Conservation (phyloP, 805 yeast species). For the Lachancea waltii region DNA sequence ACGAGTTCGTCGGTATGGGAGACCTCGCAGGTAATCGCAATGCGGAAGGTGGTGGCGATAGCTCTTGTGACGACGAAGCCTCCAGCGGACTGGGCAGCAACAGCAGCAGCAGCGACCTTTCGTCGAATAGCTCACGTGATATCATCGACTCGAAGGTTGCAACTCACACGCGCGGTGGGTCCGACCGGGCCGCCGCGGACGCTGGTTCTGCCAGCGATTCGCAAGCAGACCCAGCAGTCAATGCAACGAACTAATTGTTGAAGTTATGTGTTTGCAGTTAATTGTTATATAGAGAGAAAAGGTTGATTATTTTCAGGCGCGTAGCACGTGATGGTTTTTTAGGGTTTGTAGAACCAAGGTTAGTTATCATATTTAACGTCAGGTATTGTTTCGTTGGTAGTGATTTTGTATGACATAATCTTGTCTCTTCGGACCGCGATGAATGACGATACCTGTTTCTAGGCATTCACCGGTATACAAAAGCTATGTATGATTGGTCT, state of each 20-base stretch:
- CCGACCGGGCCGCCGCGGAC: conserved; percentile 1
- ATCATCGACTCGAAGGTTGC: conserved; percentile 3
- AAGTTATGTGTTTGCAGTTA: too few species aligned
- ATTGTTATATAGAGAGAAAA: too few species aligned
- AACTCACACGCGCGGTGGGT: conserved; percentile 3
- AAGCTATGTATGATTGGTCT: conserved; percentile 18
- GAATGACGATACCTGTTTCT: too few species aligned
- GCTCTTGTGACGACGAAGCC: neutral
- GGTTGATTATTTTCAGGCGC: too few species aligned
- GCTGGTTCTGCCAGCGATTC: neutral
- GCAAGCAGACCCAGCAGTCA: neutral
- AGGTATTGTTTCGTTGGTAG: too few species aligned
- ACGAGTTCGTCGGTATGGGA: neutral
- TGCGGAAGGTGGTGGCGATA: neutral
- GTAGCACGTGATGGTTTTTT: too few species aligned
- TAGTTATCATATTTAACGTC: too few species aligned
- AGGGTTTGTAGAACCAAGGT: too few species aligned
- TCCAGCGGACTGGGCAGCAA: neutral
- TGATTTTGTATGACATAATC: too few species aligned
- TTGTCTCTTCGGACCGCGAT: too few species aligned
- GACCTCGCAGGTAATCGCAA: neutral
- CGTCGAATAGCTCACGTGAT: neutral
- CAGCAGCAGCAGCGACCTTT: neutral
- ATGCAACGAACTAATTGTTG: neutral
- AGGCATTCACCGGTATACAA: too few species aligned